Percentiles rank a stretch among this genome's conserved stretches.
These are phyloP conservation scores for Dioszegia crocea DNA, from an alignment of 768 basidiomycete species.

Conservation along the genomic window DNA sequence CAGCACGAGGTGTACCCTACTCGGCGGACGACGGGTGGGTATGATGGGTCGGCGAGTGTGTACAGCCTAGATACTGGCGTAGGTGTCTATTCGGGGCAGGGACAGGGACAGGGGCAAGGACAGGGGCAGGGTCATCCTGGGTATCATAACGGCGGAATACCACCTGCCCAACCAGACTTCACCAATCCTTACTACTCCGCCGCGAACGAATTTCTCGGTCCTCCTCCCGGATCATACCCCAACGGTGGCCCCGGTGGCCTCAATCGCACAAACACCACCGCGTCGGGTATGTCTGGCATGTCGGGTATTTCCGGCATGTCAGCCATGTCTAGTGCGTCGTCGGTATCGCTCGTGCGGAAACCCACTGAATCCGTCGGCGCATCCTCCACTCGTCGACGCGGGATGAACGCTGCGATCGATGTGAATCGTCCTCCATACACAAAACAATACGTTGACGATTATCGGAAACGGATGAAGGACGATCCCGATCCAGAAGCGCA, in stretches of 20 bases:
- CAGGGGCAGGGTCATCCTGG: conserved; percentile 19
- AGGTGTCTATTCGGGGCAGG: conserved; percentile 34
- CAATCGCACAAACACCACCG: conserved; percentile 37
- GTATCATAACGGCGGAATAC: conserved; percentile 11
- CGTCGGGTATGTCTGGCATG: conserved; percentile 19
- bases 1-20: conserved; percentile 17
- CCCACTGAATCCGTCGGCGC: conserved; percentile 48
- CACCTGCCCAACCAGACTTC: conserved; percentile 35
- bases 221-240: conserved; percentile 27
- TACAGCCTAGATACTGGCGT: conserved; percentile 48
- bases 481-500: conserved; percentile 98
- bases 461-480: conserved; percentile 91
- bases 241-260: conserved; percentile 13
- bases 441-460: conserved; percentile 94
- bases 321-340: conserved; percentile 19
- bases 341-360: conserved; percentile 38
- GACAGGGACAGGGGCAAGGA: conserved; percentile 11
- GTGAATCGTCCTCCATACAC: conserved; percentile 65
- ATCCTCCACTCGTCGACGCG: conserved; percentile 40
- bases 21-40: conserved; percentile 10
- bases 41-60: conserved; percentile 37
- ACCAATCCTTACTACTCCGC: conserved; percentile 48
- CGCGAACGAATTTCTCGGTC: conserved; percentile 47
- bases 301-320: conserved; percentile 18
- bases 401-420: conserved; percentile 43